A percentile compares a stretch with the other conserved stretches of the same genome.
Evolutionary conservation across 352 stramenopile species (phyloP).

Genomic region (Phytophthora podocarpi): DNA sequence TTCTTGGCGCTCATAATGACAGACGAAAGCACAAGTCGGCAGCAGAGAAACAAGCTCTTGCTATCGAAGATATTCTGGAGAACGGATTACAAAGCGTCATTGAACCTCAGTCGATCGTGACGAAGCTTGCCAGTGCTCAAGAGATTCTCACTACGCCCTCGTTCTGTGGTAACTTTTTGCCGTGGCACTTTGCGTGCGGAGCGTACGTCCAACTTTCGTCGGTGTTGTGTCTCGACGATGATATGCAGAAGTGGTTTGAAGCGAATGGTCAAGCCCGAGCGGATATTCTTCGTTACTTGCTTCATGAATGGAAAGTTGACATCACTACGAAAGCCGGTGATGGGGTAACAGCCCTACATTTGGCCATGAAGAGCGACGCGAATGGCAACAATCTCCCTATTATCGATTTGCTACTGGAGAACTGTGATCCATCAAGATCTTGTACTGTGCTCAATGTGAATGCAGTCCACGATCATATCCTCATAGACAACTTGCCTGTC

Average conservation of each 20-base stretch:
- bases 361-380: constrained; percentile 56
- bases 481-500: constrained; percentile 49
- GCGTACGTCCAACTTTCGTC: constrained; percentile 42
- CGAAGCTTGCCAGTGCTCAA: constrained; percentile 36
- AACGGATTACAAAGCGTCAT: constrained; percentile 42
- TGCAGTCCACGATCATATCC: constrained; percentile 56
- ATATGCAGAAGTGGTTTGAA: constrained; percentile 44
- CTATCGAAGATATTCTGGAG: constrained; percentile 65
- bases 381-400: constrained; percentile 51
- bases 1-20: constrained; percentile 45
- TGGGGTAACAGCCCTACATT: constrained; percentile 49
- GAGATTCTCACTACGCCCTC: constrained; percentile 41
- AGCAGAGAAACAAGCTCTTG: constrained; percentile 52
- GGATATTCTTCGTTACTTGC: constrained; percentile 44
- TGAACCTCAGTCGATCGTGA: constrained; percentile 38
- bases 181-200: constrained; percentile 73
- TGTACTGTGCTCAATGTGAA: constrained; percentile 36
- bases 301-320: constrained; percentile 42
- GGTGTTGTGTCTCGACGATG: constrained; percentile 53
- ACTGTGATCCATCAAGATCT: background rate
- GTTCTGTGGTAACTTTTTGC: constrained; percentile 43
- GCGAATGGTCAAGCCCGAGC: constrained; percentile 48
- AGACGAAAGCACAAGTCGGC: constrained; percentile 60
- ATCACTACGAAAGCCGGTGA: constrained; percentile 35
- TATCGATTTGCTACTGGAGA: constrained; percentile 52